These are phyloP conservation scores for Rosa multiflora DNA, from an alignment of 306 rosid species.

Conservation along the genomic window DNA sequence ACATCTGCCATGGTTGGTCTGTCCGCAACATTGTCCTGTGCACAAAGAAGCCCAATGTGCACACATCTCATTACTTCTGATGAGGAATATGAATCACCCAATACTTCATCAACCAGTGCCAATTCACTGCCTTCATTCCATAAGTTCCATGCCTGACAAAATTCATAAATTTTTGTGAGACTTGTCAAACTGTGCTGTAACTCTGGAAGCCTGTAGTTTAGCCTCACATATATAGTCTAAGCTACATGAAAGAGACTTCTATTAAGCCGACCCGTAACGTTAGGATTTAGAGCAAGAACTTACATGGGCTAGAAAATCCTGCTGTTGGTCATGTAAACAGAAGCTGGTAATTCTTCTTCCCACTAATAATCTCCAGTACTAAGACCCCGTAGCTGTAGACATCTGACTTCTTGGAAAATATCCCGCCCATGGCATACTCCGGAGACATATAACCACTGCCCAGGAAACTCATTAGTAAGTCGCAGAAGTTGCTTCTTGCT, in stretches of 20 bases:
- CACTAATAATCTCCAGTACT: no score
- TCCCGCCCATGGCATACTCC: slow-evolving; percentile 26
- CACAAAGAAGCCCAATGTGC: slow-evolving; percentile 29
- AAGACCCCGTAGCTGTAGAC: slow-evolving; percentile 10
- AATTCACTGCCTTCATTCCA: slow-evolving; percentile 26
- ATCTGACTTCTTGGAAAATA: slow-evolving; percentile 32
- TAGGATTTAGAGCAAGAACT: slow-evolving; percentile 4
- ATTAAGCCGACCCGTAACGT: no score
- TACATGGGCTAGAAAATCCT: slow-evolving; percentile 31
- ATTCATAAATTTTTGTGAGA: not conserved
- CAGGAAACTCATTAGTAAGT: not conserved
- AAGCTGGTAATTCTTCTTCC: slow-evolving; percentile 22
- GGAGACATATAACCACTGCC: slow-evolving; percentile 33
- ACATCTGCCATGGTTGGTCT: slow-evolving; percentile 33
- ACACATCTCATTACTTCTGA: not conserved
- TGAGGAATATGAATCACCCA: not conserved
- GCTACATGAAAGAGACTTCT: no score
- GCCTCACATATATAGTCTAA: no score
- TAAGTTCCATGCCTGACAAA: slow-evolving; percentile 22
- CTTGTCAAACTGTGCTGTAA: not conserved
- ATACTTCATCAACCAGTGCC: slow-evolving; percentile 19
- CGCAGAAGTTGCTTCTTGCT: no score
- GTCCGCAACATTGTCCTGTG: slow-evolving; percentile 24
- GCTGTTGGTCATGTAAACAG: not conserved
- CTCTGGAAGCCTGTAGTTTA: no score